These are phyloP conservation scores for Linnemannia zychae DNA, from an alignment of 192 early-diverging fungal species.

Conservation along the genomic window DNA sequence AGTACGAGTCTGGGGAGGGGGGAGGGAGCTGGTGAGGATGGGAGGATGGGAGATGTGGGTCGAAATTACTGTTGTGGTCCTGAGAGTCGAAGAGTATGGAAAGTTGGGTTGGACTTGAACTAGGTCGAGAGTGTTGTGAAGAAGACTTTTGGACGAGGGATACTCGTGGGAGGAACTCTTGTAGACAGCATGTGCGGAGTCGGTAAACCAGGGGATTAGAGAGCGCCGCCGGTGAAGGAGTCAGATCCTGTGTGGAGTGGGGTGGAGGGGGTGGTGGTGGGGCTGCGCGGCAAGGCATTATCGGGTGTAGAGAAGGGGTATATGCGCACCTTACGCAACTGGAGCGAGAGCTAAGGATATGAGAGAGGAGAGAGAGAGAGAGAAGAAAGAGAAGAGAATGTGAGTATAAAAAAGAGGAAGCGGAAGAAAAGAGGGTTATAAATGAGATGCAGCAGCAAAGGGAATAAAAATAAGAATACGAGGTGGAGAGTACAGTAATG, in stretches of 20 bases:
- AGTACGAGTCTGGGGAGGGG: not conserved
- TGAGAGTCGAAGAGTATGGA: slow-evolving; percentile 15
- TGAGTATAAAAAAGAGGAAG: not conserved
- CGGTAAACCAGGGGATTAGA: slow-evolving; percentile 54
- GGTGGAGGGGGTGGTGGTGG: slow-evolving; percentile 50
- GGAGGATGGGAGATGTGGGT: not conserved
- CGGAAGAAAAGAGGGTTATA: not conserved
- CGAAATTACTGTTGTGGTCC: not conserved
- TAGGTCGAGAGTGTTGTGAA: slow-evolving; percentile 5
- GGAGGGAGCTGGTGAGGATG: not conserved
- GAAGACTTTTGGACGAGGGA: slow-evolving; percentile 26
- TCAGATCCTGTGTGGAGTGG: slow-evolving; percentile 39
- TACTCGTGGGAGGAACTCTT: slow-evolving; percentile 42
- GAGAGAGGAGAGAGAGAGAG: not conserved
- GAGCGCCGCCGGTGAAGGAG: slow-evolving; percentile 30
- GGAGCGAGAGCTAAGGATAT: not conserved
- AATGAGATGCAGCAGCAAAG: not conserved
- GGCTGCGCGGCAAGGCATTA: slow-evolving; percentile 50
- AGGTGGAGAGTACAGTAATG: too few species aligned
- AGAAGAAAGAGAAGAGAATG: not conserved
- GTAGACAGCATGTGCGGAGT: slow-evolving; percentile 44
- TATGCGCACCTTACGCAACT: not conserved
- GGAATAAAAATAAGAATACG: not conserved
- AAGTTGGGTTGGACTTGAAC: slow-evolving; percentile 30
- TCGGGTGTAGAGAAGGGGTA: not conserved